Conservation (phyloP, 371 early-diverging fungal genomes). For the Mucor irregularis region DNA sequence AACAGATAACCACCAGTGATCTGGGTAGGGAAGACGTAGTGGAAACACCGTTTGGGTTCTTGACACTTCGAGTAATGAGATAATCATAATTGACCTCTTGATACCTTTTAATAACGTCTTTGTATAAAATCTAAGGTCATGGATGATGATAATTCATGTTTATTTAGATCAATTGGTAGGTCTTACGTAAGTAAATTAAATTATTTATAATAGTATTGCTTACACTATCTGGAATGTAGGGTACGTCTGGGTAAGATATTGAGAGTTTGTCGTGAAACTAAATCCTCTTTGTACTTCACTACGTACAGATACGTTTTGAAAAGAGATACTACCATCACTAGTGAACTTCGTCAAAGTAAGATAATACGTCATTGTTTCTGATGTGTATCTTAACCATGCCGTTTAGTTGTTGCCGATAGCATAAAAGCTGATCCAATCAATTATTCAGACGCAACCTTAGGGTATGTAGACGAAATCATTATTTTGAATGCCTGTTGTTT, state of each 20-base stretch:
- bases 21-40: constrained; percentile 7
- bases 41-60: constrained; percentile 6
- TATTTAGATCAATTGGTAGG: constrained; percentile 54
- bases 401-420: constrained; percentile 13
- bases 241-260: too few species aligned
- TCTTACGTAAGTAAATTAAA: not conserved
- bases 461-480: too few species aligned
- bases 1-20: not conserved
- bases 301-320: constrained; percentile 32
- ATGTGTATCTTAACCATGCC: not conserved
- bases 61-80: constrained; percentile 17
- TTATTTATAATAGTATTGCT: not conserved
- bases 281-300: not conserved
- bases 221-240: too few species aligned
- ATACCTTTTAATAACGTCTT: not conserved
- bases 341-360: constrained; percentile 42
- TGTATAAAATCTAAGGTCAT: constrained; percentile 34
- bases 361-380: not conserved
- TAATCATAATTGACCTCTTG: not conserved
- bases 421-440: constrained; percentile 18
- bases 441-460: constrained; percentile 27
- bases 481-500: too few species aligned
- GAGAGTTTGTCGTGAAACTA: too few species aligned
- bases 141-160: constrained; percentile 58
- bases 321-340: constrained; percentile 22